phyloP scores from a whole-genome alignment of 176 grass and related monocot genomes.

The Urochloa ruziziensis region DNA sequence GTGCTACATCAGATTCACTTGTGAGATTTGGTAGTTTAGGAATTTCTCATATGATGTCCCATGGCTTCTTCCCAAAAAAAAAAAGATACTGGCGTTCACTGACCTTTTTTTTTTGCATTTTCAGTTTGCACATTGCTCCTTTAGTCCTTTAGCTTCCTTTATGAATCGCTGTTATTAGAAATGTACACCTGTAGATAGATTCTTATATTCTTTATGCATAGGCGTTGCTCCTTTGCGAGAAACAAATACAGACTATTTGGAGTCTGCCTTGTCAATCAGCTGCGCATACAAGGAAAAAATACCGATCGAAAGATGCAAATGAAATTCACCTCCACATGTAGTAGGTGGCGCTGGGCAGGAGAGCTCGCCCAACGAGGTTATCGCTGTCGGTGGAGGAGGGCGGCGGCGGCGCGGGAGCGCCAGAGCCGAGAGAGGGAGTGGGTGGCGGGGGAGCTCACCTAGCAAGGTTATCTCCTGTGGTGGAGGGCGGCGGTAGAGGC shows the following conservation, averaged over 20 bases:
- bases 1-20: neutral
- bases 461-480: too few relatives aligned
- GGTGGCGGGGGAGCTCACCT: too few relatives aligned
- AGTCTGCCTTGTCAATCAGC: neutral
- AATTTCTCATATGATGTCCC: too few relatives aligned
- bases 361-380: too few relatives aligned
- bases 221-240: neutral
- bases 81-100: neutral
- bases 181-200: neutral
- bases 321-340: neutral
- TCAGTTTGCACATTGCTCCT: neutral
- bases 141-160: neutral
- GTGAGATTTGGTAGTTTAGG: too few relatives aligned
- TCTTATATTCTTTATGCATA: neutral
- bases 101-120: neutral
- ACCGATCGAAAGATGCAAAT: neutral
- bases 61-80: neutral
- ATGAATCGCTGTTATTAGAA: neutral
- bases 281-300: neutral
- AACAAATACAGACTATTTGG: neutral
- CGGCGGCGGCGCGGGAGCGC: too few relatives aligned
- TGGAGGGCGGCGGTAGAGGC: too few relatives aligned
- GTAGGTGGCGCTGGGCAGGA: too few relatives aligned
- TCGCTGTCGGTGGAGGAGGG: too few relatives aligned
- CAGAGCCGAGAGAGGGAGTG: too few relatives aligned